Evolutionary conservation across 768 basidiomycete species (phyloP).

Genomic region (Phylloporus sp.): DNA sequence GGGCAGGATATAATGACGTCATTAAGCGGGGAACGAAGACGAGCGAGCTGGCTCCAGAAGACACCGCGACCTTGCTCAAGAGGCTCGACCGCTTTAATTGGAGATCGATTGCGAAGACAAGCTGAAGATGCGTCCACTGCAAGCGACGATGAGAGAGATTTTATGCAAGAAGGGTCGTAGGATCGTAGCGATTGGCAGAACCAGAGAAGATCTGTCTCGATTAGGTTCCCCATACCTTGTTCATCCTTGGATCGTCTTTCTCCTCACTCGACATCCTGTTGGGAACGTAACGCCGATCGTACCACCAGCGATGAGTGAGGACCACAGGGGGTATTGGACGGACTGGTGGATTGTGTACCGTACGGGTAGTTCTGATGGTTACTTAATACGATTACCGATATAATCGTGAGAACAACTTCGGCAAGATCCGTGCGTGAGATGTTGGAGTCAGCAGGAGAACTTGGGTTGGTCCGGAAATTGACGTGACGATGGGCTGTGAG

Average conservation of each 20-base stretch:
- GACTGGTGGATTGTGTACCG: too few species aligned
- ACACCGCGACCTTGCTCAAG: not conserved
- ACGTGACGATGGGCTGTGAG: not conserved
- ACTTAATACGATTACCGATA: too few species aligned
- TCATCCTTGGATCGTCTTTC: too few species aligned
- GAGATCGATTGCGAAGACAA: not conserved
- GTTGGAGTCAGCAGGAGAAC: not conserved
- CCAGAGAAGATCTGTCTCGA: not conserved
- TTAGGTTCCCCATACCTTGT: too few species aligned
- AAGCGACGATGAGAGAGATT: not conserved
- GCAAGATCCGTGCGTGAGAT: constrained; percentile 21
- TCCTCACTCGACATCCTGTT: too few species aligned
- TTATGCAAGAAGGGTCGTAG: not conserved
- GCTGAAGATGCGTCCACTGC: not conserved
- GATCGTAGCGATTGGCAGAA: not conserved
- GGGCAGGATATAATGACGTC: not conserved
- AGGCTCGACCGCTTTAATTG: not conserved
- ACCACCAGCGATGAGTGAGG: too few species aligned
- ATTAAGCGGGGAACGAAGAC: not conserved
- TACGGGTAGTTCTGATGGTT: too few species aligned
- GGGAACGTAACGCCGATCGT: too few species aligned
- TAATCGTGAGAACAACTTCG: too few species aligned
- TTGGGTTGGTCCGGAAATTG: not conserved
- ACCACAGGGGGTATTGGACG: too few species aligned
- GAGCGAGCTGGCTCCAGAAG: not conserved